Conservation (phyloP, 148 eudicot genomes). For the Cornus kousa region DNA sequence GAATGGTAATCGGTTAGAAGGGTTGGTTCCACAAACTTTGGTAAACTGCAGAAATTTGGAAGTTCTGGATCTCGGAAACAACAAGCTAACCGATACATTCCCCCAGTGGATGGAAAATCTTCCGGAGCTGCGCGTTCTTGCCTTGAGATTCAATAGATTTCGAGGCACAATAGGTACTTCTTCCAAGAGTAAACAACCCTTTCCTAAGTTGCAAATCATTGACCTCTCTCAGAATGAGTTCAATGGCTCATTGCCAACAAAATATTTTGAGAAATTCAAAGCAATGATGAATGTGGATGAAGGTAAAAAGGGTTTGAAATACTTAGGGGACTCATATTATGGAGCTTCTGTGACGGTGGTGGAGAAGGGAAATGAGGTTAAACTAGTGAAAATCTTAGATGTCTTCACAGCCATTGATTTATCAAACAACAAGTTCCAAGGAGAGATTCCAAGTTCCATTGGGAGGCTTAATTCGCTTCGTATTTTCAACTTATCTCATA, state of each 20-base stretch:
- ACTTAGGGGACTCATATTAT: background rate
- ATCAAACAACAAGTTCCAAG: slow-evolving; percentile 26
- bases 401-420: slow-evolving; percentile 13
- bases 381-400: background rate
- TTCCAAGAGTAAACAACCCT: background rate
- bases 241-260: slow-evolving; percentile 24
- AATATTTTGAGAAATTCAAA: slow-evolving; percentile 12
- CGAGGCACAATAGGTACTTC: background rate
- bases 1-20: slow-evolving; percentile 25
- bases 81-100: slow-evolving; percentile 22
- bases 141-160: slow-evolving; percentile 14
- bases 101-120: slow-evolving; percentile 12
- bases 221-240: slow-evolving; percentile 38
- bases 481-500: slow-evolving; percentile 39
- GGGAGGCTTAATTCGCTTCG: slow-evolving; percentile 18
- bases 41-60: slow-evolving; percentile 24
- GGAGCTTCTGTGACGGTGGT: background rate
- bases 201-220: slow-evolving; percentile 19
- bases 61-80: slow-evolving; percentile 29
- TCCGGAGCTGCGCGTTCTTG: slow-evolving; percentile 16
- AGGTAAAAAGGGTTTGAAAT: background rate
- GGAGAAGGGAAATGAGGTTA: background rate
- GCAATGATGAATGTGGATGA: slow-evolving; percentile 8
- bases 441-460: slow-evolving; percentile 23
- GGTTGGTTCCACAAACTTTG: slow-evolving; percentile 34